Evolutionary conservation across 495 filamentous ascomycete genomes (phyloP).

Genomic region (Neurospora sp.): DNA sequence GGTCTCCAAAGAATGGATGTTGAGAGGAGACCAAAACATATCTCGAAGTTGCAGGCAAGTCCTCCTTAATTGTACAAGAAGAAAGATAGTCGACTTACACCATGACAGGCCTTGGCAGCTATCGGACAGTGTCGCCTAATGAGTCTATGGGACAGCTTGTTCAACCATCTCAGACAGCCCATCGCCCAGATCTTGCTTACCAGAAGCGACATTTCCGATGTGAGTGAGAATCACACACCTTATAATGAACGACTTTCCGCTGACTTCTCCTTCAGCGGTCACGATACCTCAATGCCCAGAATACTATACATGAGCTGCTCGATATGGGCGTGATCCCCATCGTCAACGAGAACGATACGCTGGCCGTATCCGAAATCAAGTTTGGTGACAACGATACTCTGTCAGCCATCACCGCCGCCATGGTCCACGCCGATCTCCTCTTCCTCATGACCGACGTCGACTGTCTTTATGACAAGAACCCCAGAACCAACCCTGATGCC

Average conservation of each 20-base stretch:
- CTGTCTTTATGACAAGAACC: conserved; percentile 93
- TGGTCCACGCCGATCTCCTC: conserved; percentile 93
- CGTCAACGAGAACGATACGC: conserved; percentile 96
- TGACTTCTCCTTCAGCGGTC: conserved; percentile 48
- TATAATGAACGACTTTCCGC: background rate
- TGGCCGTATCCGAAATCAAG: conserved; percentile 97
- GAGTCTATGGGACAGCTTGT: conserved; percentile 89
- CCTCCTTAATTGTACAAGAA: background rate
- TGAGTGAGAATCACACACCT: conserved; percentile 29
- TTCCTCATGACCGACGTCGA: conserved; percentile 99
- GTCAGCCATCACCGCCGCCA: conserved; percentile 90
- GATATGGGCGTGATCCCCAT: conserved; percentile 97
- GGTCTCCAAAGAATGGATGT: conserved; percentile 84
- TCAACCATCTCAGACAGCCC: conserved; percentile 75
- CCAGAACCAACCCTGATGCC: conserved; percentile 72
- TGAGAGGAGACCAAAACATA: conserved; percentile 76
- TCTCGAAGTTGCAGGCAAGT: conserved; percentile 69
- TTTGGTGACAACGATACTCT: conserved; percentile 98
- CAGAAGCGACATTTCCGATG: conserved; percentile 94
- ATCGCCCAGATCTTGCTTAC: conserved; percentile 92
- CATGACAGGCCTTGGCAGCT: conserved; percentile 73
- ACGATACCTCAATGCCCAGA: conserved; percentile 93
- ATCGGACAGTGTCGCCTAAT: conserved; percentile 95
- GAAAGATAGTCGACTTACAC: background rate
- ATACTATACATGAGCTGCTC: conserved; percentile 80